Percentiles rank a stretch among this genome's conserved stretches.
Evolutionary conservation across 2,329 filamentous ascomycete genomes (phyloP).

Genomic region (Trichoderma citrinoviride): DNA sequence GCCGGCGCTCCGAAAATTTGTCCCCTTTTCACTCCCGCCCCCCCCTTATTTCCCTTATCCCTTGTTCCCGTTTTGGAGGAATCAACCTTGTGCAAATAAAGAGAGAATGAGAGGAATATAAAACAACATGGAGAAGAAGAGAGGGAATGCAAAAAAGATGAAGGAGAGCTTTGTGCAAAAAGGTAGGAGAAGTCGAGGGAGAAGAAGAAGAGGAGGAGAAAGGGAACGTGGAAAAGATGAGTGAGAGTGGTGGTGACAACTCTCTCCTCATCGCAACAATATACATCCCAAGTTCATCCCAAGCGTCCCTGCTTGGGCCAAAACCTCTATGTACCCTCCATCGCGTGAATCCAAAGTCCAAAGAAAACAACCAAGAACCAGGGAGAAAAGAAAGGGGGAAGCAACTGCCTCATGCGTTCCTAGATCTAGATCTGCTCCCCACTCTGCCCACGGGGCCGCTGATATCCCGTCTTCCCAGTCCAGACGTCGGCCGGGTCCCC

Average conservation of each 20-base stretch:
- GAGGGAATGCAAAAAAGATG: not conserved
- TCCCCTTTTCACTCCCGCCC: not conserved
- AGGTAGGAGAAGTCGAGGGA: not conserved
- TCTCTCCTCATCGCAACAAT: not conserved
- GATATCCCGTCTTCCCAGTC: conserved; percentile 45
- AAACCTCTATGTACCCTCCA: conserved; percentile 5
- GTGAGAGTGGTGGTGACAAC: not conserved
- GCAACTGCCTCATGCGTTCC: conserved; percentile 17
- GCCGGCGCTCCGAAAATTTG: conserved; percentile 18
- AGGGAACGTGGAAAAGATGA: not conserved
- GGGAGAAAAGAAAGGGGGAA: not conserved
- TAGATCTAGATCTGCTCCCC: conserved; percentile 27
- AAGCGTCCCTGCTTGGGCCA: not conserved
- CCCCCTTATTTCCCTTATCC: not conserved
- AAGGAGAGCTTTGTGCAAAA: not conserved
- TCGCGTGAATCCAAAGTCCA: not conserved
- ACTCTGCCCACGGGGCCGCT: conserved; percentile 45
- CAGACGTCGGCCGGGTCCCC: conserved; percentile 57
- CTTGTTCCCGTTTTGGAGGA: not conserved
- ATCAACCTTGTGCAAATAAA: not conserved
- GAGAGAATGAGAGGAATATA: conserved; percentile 1
- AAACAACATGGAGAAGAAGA: not conserved
- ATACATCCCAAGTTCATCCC: not conserved
- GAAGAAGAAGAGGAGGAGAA: not conserved
- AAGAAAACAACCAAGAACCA: conserved; percentile 10